Percentiles rank a stretch among this genome's conserved stretches.
phyloP scores from a whole-genome alignment of 192 early-diverging fungal species.

The Haplosporangium gracile region DNA sequence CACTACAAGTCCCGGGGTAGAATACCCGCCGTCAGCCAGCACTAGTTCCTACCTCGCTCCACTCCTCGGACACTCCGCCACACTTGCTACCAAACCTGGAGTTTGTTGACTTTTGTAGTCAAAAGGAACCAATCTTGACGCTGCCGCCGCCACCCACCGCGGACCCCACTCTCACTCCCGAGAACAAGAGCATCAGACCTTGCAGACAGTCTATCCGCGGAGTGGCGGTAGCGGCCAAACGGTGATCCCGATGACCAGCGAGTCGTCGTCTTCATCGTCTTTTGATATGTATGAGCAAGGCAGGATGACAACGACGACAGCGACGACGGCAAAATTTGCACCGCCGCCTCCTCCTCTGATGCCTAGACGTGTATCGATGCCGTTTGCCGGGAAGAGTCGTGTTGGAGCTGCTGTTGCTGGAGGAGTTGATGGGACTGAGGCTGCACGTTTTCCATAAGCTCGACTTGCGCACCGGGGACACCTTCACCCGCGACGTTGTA shows the following conservation, averaged over 20 bases:
- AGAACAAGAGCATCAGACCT: not conserved
- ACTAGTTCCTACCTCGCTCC: not conserved
- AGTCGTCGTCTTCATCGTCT: not conserved
- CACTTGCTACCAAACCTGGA: not conserved
- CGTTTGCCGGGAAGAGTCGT: not conserved
- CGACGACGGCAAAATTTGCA: no score
- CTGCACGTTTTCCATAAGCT: constrained; percentile 12
- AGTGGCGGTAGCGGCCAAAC: not conserved
- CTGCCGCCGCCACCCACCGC: not conserved
- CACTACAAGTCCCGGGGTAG: not conserved
- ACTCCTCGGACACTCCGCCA: not conserved
- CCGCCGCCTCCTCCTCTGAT: no score
- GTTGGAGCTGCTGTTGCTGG: not conserved
- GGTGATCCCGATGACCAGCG: not conserved
- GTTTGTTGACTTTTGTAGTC: not conserved
- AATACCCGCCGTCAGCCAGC: not conserved
- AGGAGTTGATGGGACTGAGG: not conserved
- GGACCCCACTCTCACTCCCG: not conserved
- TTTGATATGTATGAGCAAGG: not conserved
- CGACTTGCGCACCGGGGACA: constrained; percentile 19
- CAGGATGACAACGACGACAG: not conserved
- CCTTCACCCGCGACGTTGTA: not conserved
- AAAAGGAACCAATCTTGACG: not conserved
- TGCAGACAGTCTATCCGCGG: not conserved
- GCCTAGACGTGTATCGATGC: no score